Base-by-base conservation (phyloP, 1,284 basidiomycete species). In the Marasmius sp. region DNA sequence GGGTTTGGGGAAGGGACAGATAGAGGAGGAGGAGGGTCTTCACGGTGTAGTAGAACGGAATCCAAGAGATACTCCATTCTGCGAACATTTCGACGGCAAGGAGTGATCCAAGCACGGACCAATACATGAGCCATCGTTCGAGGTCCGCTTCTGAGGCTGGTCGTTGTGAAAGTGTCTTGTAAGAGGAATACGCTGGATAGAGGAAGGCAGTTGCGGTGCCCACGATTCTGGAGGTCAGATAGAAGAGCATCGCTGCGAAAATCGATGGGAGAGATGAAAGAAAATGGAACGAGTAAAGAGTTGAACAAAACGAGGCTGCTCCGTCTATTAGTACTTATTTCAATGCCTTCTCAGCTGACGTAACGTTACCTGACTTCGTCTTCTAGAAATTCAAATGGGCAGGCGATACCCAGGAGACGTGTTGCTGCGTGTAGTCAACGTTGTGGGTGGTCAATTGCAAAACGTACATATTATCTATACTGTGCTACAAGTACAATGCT, bases 101-200 rank as follows among this genome's bases (percentile, higher is more conserved):
- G 63, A 94, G 84, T 70, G 86, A 88, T 0, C 91, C 93, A 11
- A 94, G 83, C 0, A 94, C 92, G 37, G 87, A 89, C 93, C 93
- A 94, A 69, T 94, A 95, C 92, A 93, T 94, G 57, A 94, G 79
- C 92, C 93, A 94, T 76, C 89, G 78, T 71, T 94, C 93, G 6
- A 94, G 79, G 36, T 92, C 89, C 51, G 82, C 86, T 68, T 93
- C 89, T 4, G 89, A 87, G 0, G 90, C 89, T 41, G 92, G 91
- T 50, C 92, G 81, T 70, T 90, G 88, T 52, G 88, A 89, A 39
- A 94, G 81, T 0, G 87, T 85, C 79, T 95, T 95, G 79, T 93
- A 95, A 27, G 92, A 93, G 43, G 91, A 89, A 75, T 94, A 94
- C 18, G 87, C 88, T 0, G 93, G 92, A 71, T 94, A 94, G 39